Evolutionary conservation across 345 rosid species (phyloP).

Genomic region (Raphanus sativus): DNA sequence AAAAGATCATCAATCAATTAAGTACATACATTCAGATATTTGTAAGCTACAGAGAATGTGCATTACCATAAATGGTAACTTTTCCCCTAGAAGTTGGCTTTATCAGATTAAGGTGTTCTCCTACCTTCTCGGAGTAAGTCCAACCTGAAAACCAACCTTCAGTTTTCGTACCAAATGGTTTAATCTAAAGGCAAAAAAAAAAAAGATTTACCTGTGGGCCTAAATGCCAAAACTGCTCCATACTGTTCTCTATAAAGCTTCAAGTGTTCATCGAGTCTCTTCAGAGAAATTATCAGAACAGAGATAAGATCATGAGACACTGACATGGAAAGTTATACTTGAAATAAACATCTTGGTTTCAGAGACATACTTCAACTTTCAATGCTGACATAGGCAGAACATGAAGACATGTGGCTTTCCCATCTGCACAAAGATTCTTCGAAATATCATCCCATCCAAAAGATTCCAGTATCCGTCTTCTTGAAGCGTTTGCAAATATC

Average conservation of each 20-base stretch:
- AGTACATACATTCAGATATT: background rate
- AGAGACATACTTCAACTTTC: slow-evolving; percentile 52
- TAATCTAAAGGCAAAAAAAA: background rate
- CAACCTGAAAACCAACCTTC: slow-evolving; percentile 50
- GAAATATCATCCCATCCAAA: slow-evolving; percentile 72
- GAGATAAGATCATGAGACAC: background rate
- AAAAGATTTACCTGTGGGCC: slow-evolving; percentile 61
- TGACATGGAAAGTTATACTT: background rate
- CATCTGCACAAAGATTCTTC: slow-evolving; percentile 54
- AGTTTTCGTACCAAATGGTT: background rate
- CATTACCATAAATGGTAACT: slow-evolving; percentile 65
- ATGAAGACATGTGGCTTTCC: slow-evolving; percentile 64
- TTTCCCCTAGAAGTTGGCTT: slow-evolving; percentile 61
- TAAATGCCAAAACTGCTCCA: slow-evolving; percentile 63
- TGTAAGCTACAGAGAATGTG: background rate
- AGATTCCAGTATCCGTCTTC: slow-evolving; percentile 61
- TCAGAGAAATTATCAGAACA: slow-evolving; percentile 5
- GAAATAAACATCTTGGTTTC: slow-evolving; percentile 8
- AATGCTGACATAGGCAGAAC: slow-evolving; percentile 71
- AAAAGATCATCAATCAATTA: background rate
- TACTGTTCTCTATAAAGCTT: slow-evolving; percentile 47
- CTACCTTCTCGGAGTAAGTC: slow-evolving; percentile 68
- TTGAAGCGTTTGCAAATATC: slow-evolving; percentile 61
- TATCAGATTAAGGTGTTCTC: slow-evolving; percentile 59
- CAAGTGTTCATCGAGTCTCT: slow-evolving; percentile 60